phyloP scores from a whole-genome alignment of 441 rosid species.

The Erodium trifolium region DNA sequence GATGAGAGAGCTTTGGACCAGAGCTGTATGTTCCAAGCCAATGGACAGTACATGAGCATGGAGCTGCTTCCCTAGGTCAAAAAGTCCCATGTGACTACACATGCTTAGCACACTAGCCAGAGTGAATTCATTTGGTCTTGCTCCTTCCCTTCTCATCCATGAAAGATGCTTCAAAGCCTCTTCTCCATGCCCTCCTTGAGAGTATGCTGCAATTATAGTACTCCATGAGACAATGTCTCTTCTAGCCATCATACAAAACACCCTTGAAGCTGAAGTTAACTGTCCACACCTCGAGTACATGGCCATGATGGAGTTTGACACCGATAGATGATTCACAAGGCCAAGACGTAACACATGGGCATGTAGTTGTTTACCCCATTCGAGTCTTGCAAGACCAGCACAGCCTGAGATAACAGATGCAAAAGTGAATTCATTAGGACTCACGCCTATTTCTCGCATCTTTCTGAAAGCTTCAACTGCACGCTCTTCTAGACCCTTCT shows the following conservation, averaged over 20 bases:
- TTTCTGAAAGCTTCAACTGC: constrained; percentile 45
- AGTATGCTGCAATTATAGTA: constrained; percentile 62
- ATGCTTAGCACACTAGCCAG: constrained; percentile 70
- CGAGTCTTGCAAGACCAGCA: constrained; percentile 50
- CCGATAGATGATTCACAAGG: constrained; percentile 39
- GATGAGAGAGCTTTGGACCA: constrained; percentile 57
- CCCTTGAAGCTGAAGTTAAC: constrained; percentile 39
- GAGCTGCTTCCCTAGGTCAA: constrained; percentile 74
- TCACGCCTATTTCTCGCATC: constrained; percentile 46
- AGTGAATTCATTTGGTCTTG: constrained; percentile 60
- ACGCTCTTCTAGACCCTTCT: constrained; percentile 46
- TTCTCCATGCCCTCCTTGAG: constrained; percentile 53
- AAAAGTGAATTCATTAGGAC: constrained; percentile 65
- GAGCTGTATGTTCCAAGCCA: constrained; percentile 50
- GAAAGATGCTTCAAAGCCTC: constrained; percentile 62
- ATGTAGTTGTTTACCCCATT: constrained; percentile 80
- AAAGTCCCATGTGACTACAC: constrained; percentile 67
- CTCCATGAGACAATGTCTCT: constrained; percentile 87
- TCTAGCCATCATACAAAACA: constrained; percentile 46
- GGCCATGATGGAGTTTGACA: constrained; percentile 61
- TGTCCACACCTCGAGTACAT: constrained; percentile 70
- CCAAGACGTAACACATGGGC: constrained; percentile 49
- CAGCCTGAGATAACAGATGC: constrained; percentile 60
- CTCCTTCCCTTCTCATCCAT: constrained; percentile 70
- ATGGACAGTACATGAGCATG: constrained; percentile 50